Conservation (phyloP, 331 rosid species). For the Phaseolus coccineus region DNA sequence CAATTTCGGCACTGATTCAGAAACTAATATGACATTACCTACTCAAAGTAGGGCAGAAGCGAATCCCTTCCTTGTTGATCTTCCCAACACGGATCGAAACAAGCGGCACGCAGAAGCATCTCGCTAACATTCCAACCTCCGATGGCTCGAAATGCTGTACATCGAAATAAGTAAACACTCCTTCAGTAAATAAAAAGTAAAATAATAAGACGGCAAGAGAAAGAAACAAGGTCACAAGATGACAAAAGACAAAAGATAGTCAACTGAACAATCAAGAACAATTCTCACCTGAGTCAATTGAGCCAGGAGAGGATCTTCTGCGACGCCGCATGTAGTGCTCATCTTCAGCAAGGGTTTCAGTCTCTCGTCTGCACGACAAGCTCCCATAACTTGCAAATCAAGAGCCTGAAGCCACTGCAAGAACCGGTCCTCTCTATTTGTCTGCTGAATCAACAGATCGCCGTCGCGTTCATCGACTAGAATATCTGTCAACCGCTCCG, state of each 20-base stretch:
- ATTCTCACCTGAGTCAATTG: slow-evolving; percentile 85
- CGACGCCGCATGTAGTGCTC: slow-evolving; percentile 67
- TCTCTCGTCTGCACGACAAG: slow-evolving; percentile 94
- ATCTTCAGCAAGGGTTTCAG: slow-evolving; percentile 90
- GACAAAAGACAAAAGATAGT: background rate
- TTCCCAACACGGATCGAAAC: slow-evolving; percentile 93
- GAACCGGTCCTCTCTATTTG: slow-evolving; percentile 67
- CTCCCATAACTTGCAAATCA: slow-evolving; percentile 91
- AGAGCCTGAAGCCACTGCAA: slow-evolving; percentile 92
- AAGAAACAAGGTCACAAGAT: background rate
- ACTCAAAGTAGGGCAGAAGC: slow-evolving; percentile 68
- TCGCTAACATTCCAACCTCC: slow-evolving; percentile 95
- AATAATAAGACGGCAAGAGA: background rate
- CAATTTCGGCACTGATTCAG: background rate
- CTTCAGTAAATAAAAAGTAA: background rate
- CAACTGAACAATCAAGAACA: background rate
- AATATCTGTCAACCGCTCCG: slow-evolving; percentile 81
- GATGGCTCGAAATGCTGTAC: slow-evolving; percentile 94
- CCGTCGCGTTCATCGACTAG: slow-evolving; percentile 78
- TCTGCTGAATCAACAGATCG: slow-evolving; percentile 87
- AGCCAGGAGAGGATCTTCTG: slow-evolving; percentile 86
- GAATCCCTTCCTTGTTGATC: slow-evolving; percentile 76
- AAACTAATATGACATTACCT: slow-evolving; percentile 63
- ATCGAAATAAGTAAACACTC: background rate
- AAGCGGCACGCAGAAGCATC: slow-evolving; percentile 97